Conservation (phyloP, 768 basidiomycete species). For the Mycena filopes region DNA sequence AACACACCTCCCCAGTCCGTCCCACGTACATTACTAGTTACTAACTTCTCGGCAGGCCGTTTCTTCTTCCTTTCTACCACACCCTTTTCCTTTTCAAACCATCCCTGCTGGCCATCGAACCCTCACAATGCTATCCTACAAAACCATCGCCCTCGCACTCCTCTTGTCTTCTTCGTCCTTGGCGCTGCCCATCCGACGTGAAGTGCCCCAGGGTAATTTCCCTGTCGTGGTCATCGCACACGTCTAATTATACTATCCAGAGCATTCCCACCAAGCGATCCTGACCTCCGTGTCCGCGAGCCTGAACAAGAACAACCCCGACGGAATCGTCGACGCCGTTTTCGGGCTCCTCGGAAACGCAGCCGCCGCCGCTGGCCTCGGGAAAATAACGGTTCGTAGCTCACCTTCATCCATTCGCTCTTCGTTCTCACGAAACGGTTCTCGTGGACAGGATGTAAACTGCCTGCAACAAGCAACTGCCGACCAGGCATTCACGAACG, state of each 20-base stretch:
- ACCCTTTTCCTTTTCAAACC: constrained; percentile 31
- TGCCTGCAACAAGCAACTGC: constrained; percentile 75
- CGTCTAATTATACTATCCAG: constrained; percentile 41
- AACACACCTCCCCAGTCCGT: too few relatives aligned
- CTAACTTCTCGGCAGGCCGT: constrained; percentile 34
- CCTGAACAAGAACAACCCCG: constrained; percentile 67
- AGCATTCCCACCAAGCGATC: constrained; percentile 73
- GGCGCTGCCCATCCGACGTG: constrained; percentile 62
- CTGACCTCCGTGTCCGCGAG: constrained; percentile 60
- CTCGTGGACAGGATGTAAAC: constrained; percentile 54
- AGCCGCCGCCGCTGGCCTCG: constrained; percentile 64
- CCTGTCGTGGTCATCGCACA: neutral
- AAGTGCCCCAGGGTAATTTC: constrained; percentile 69
- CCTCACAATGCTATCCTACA: constrained; percentile 50
- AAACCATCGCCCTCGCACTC: constrained; percentile 48
- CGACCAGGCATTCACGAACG: constrained; percentile 79
- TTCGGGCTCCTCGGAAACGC: constrained; percentile 74
- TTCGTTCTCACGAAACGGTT: neutral
- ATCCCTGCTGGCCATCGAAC: constrained; percentile 34
- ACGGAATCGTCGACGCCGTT: constrained; percentile 67
- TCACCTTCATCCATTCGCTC: neutral
- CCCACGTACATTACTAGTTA: too few relatives aligned
- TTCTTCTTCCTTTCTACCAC: constrained; percentile 34
- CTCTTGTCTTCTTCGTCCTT: constrained; percentile 46
- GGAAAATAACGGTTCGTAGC: constrained; percentile 64